Evolutionary conservation across 2,329 filamentous ascomycete species (phyloP), one percentile per base, ranked within the genome.

Genomic region (Talaromyces sp.): DNA sequence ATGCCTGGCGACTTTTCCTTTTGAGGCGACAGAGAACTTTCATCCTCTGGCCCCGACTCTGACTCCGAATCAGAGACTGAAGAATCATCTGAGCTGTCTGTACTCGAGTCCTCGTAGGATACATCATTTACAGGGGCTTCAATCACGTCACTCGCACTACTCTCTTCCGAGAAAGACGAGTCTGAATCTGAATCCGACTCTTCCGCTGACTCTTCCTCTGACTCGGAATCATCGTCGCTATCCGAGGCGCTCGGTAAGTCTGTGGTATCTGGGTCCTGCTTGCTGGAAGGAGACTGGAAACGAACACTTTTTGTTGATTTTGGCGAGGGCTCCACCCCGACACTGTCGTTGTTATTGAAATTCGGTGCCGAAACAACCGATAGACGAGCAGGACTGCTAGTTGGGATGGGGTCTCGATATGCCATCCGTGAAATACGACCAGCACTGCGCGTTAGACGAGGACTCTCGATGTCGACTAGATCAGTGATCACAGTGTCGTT

Each of bases 31-130:
- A 60, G 67, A 59, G 62, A 29, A 27, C 66, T 65, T 62, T 71
- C 66, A 17, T 65, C 63, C 26, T 73, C 71, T 14, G 75, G 76
- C 31, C 79, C 80, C 4, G 76, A 76, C 14, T 75, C 73, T 9
- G 71, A 75, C 21, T 67, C 70, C 11, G 31, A 31, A 7, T 55
- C 53, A 46, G 70, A 70, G 5, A 70, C 49, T 2, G 62, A 58
- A 6, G 59, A 32, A 24, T 64, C 63, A 27, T 63, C 56, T 24
- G 26, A 31, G 21, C 53, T 56, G n/a, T 61, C 59, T 41, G 21
- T 29, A 13, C 32, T 49, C 21, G 60, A 55, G 4, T 58, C 56
- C n/a, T 46, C 35, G 6, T 46, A 31, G 10, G 32, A 50, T n/a
- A 38, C 60, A 24, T 59, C 60, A 35, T 56, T 46, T 8, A 24